Evolutionary conservation across 345 rosid genomes (phyloP).

Genomic region (Rubroshorea leprosula): DNA sequence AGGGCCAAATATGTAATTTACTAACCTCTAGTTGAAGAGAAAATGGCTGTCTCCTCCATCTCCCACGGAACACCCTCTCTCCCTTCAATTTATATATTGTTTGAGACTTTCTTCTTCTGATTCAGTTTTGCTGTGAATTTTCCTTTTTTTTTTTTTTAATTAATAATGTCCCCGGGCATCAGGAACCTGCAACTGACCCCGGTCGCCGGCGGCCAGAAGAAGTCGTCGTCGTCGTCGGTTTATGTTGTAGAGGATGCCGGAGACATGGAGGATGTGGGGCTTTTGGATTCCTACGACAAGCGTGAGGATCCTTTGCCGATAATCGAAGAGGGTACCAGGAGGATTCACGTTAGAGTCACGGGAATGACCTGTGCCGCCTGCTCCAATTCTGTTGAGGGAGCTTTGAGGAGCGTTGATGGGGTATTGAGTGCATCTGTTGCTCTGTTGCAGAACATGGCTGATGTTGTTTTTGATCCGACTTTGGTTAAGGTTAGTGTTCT

Average conservation of each 20-base stretch:
- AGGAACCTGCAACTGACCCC: constrained; percentile 65
- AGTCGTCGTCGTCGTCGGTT: neutral
- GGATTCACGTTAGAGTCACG: constrained; percentile 70
- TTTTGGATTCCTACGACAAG: constrained; percentile 62
- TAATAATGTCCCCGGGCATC: constrained; percentile 63
- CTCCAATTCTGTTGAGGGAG: constrained; percentile 87
- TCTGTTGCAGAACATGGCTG: constrained; percentile 83
- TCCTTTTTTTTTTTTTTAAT: no score
- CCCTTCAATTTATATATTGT: neutral
- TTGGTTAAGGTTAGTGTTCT: constrained; percentile 52
- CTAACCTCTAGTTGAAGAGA: constrained; percentile 25
- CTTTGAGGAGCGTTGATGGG: constrained; percentile 63
- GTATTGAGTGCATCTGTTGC: constrained; percentile 82
- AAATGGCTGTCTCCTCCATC: constrained; percentile 31
- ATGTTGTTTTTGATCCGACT: constrained; percentile 70
- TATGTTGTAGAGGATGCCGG: constrained; percentile 20
- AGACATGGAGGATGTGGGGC: constrained; percentile 80
- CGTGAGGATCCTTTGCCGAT: constrained; percentile 13
- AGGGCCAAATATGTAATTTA: no score
- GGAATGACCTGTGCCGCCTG: constrained; percentile 99
- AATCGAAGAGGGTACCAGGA: constrained; percentile 42
- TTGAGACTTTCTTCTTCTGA: neutral
- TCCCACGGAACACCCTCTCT: constrained; percentile 10
- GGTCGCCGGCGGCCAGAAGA: constrained; percentile 26
- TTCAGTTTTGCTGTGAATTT: neutral